Conservation (phyloP, 768 basidiomycete species). For the Tylopilus plumbeoviolaceoides region DNA sequence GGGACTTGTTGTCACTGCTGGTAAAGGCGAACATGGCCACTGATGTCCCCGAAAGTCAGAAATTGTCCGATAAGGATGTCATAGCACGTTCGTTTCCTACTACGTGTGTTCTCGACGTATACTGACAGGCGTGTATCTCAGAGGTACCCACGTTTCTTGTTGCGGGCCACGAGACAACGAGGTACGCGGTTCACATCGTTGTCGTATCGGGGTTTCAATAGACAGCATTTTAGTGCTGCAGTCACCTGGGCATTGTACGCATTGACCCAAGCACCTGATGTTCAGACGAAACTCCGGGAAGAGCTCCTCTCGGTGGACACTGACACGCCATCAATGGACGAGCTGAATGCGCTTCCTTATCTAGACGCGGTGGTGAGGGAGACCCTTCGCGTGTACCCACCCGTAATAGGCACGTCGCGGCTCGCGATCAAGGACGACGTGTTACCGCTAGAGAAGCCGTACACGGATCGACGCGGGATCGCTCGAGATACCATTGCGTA, state of each 20-base stretch:
- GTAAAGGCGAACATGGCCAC: conserved; percentile 55
- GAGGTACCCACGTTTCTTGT: conserved; percentile 61
- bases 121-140: conserved; percentile 17
- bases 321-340: conserved; percentile 65
- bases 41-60: conserved; percentile 51
- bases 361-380: conserved; percentile 66
- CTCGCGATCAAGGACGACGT: conserved; percentile 50
- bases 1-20: conserved; percentile 45
- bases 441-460: conserved; percentile 45
- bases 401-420: conserved; percentile 42
- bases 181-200: conserved; percentile 24
- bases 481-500: conserved; percentile 39
- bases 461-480: conserved; percentile 42
- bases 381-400: conserved; percentile 52
- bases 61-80: conserved; percentile 60
- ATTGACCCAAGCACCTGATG: conserved; percentile 42
- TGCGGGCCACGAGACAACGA: conserved; percentile 59
- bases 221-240: conserved; percentile 27
- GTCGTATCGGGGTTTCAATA: not conserved
- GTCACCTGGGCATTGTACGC: conserved; percentile 59
- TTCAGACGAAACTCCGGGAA: conserved; percentile 54
- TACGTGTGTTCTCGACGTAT: not conserved
- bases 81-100: conserved; percentile 41
- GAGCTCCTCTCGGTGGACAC: conserved; percentile 51
- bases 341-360: conserved; percentile 60